phyloP scores from a whole-genome alignment of 805 yeast genomes.

The Ogataea glucozyma region DNA sequence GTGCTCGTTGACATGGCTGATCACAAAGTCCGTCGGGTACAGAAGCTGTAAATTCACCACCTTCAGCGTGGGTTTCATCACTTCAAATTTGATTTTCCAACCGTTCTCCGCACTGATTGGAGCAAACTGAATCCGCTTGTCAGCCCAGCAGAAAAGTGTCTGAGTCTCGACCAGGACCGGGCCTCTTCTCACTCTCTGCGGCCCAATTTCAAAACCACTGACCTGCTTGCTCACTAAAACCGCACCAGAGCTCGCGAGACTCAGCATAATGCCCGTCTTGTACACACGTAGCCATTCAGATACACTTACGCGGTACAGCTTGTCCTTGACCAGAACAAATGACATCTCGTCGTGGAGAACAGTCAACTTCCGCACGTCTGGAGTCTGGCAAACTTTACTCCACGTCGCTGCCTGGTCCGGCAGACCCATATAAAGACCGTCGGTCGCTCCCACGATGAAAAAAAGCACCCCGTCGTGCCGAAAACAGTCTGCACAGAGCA shows the following conservation, averaged over 20 bases:
- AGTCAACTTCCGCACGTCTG: conserved; percentile 58
- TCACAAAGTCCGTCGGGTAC: conserved; percentile 32
- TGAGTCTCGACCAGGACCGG: conserved; percentile 56
- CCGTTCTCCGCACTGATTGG: conserved; percentile 29
- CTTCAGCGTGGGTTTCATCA: conserved; percentile 30
- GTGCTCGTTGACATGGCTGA: conserved; percentile 29
- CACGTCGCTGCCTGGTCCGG: conserved; percentile 46
- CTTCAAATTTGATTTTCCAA: conserved; percentile 27
- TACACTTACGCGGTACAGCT: conserved; percentile 61
- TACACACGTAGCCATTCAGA: conserved; percentile 63
- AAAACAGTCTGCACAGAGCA: conserved; percentile 37
- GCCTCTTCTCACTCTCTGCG: conserved; percentile 61
- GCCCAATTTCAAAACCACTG: conserved; percentile 65
- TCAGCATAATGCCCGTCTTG: conserved; percentile 41
- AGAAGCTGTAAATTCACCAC: conserved; percentile 28
- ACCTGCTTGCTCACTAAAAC: conserved; percentile 42
- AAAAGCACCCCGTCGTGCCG: conserved; percentile 46
- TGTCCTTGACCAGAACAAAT: conserved; percentile 57
- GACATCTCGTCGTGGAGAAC: conserved; percentile 58
- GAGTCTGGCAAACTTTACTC: conserved; percentile 56
- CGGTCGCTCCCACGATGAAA: conserved; percentile 57
- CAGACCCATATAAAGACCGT: conserved; percentile 63
- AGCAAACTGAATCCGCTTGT: conserved; percentile 45
- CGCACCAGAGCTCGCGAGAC: conserved; percentile 32
- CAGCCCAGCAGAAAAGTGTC: conserved; percentile 52